Percentiles rank a stretch among this genome's conserved stretches.
These are phyloP conservation scores for Apodospora peruviana DNA, from an alignment of 495 filamentous ascomycete genomes.

Conservation along the genomic window DNA sequence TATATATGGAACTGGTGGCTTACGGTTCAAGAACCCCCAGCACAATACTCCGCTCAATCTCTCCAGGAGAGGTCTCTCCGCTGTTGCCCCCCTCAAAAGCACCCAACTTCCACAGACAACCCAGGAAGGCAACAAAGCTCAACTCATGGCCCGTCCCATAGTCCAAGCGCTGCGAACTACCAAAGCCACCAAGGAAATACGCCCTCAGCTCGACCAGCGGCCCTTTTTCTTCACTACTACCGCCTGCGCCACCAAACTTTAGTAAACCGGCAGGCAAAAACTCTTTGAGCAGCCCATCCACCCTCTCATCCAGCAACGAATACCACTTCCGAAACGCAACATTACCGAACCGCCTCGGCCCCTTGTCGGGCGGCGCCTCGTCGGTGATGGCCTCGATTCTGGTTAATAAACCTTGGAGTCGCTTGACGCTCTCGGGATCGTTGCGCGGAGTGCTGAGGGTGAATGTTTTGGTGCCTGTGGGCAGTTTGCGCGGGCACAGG, in stretches of 20 bases:
- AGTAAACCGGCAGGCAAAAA: constrained; percentile 53
- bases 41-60: constrained; percentile 67
- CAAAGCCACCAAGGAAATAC: constrained; percentile 85
- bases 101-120: constrained; percentile 82
- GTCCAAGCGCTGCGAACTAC: constrained; percentile 82
- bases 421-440: constrained; percentile 47
- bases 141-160: constrained; percentile 96
- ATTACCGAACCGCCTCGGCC: constrained; percentile 88
- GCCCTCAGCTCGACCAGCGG: constrained; percentile 56
- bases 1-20: too few species aligned
- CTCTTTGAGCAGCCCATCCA: constrained; percentile 52
- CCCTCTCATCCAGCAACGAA: constrained; percentile 55
- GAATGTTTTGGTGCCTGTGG: constrained; percentile 40
- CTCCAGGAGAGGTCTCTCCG: constrained; percentile 5
- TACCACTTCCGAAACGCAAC: constrained; percentile 82
- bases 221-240: constrained; percentile 3
- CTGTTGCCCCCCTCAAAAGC: constrained; percentile 51
- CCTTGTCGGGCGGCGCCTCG: constrained; percentile 75
- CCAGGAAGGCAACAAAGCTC: constrained; percentile 88
- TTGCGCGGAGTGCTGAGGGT: constrained; percentile 21
- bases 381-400: constrained; percentile 61
- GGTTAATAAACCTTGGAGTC: constrained; percentile 57
- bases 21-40: constrained; percentile 77
- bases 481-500: constrained; percentile 60
- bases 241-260: constrained; percentile 20